Conservation (phyloP, 805 yeast genomes). For the Ogataea dorogensis region DNA sequence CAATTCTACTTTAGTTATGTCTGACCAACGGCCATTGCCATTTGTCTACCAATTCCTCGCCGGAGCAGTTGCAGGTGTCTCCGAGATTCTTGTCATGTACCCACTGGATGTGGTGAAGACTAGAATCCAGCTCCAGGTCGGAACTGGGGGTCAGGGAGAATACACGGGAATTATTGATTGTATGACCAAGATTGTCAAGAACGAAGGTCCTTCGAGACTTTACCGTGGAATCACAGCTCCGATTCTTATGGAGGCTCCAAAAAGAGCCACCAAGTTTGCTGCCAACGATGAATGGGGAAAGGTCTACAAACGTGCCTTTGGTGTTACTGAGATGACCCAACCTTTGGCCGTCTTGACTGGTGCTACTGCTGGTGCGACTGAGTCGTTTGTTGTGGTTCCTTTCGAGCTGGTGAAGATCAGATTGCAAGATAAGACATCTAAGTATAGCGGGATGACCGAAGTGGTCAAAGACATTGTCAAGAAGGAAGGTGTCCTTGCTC, state of each 20-base stretch:
- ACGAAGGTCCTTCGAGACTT: slow-evolving; percentile 80
- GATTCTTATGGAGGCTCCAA: slow-evolving; percentile 98
- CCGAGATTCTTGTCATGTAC: slow-evolving; percentile 93
- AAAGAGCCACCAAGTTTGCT: slow-evolving; percentile 97
- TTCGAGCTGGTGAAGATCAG: slow-evolving; percentile 94
- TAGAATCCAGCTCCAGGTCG: slow-evolving; percentile 84
- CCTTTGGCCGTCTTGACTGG: slow-evolving; percentile 87
- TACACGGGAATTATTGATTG: slow-evolving; percentile 86
- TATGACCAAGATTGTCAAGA: slow-evolving; percentile 73
- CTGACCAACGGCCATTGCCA: slow-evolving; percentile 57
- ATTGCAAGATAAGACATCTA: slow-evolving; percentile 83
- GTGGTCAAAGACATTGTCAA: slow-evolving; percentile 71
- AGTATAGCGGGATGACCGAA: slow-evolving; percentile 80
- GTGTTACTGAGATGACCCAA: slow-evolving; percentile 69
- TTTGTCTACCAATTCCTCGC: slow-evolving; percentile 83
- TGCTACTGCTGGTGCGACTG: slow-evolving; percentile 98
- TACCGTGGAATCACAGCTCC: slow-evolving; percentile 97
- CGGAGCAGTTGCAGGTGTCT: slow-evolving; percentile 97
- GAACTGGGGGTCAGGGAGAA: slow-evolving; percentile 50
- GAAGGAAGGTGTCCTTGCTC: slow-evolving; percentile 73
- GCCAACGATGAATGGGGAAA: slow-evolving; percentile 97
- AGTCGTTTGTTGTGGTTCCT: slow-evolving; percentile 95
- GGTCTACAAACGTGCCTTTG: slow-evolving; percentile 70
- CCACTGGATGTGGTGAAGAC: slow-evolving; percentile 97
- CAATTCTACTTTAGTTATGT: slow-evolving; percentile 4